Conservation (phyloP, 1,284 basidiomycete genomes). For the Cutaneotrichosporon arboriforme region DNA sequence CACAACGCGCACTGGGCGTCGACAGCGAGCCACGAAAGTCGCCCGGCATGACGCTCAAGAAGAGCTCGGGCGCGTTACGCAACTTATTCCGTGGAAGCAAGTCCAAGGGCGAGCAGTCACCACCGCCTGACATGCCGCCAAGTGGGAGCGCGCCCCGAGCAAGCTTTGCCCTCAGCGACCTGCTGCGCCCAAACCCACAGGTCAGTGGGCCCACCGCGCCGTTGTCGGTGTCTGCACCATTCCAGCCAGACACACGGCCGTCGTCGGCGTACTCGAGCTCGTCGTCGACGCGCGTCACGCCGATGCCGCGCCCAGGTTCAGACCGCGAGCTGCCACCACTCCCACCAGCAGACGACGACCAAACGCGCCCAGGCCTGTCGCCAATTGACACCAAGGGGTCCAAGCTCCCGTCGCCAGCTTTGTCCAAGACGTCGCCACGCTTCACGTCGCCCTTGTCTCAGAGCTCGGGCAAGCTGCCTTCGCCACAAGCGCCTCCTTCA, state of each 20-base stretch:
- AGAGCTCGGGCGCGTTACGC: constrained; percentile 44
- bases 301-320: too few species aligned
- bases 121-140: constrained; percentile 24
- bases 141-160: constrained; percentile 14
- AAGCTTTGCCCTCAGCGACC: constrained; percentile 6
- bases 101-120: constrained; percentile 42
- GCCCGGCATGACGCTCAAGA: constrained; percentile 37
- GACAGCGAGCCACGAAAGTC: constrained; percentile 21
- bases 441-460: too few species aligned
- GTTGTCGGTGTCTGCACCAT: neutral
- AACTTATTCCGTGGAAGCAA: constrained; percentile 45
- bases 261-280: too few species aligned
- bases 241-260: neutral
- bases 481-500: too few species aligned
- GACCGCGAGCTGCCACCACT: too few species aligned
- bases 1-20: constrained; percentile 26
- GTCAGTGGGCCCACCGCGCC: neutral
- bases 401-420: too few species aligned
- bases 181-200: constrained; percentile 1
- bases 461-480: too few species aligned
- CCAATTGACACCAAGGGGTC: too few species aligned
- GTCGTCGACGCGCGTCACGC: too few species aligned
- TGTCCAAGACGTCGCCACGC: too few species aligned
- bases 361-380: too few species aligned
- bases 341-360: too few species aligned